Evolutionary conservation across 257 asterid species (phyloP).

Genomic region (Scutellaria barbata): DNA sequence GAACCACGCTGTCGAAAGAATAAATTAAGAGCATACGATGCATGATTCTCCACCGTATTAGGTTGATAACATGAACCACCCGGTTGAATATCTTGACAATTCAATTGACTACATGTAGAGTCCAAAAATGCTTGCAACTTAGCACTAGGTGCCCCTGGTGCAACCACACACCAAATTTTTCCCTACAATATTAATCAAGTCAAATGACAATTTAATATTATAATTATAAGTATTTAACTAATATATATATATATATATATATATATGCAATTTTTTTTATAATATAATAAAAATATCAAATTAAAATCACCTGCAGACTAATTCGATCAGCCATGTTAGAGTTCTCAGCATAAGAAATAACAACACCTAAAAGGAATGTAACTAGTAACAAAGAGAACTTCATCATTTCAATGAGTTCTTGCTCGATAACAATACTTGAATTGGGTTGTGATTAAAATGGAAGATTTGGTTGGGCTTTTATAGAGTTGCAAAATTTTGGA

Average conservation of each 20-base stretch:
- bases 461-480: not conserved
- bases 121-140: constrained; percentile 4
- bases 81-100: constrained; percentile 1
- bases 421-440: not conserved
- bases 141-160: not conserved
- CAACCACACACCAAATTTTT: constrained; percentile 24
- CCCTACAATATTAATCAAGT: not conserved
- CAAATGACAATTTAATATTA: too few species aligned
- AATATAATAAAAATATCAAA: too few species aligned
- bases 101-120: not conserved
- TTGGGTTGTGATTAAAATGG: not conserved
- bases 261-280: too few species aligned
- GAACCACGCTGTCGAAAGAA: not conserved
- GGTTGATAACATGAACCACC: constrained; percentile 34
- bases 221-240: too few species aligned
- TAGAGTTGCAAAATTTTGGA: not conserved
- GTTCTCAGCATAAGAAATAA: not conserved
- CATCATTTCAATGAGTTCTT: not conserved
- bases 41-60: constrained; percentile 15
- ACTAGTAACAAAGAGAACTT: constrained; percentile 14
- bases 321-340: not conserved
- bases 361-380: constrained; percentile 11
- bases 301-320: not conserved
- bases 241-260: too few species aligned
- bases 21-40: constrained; percentile 29